phyloP scores from a whole-genome alignment of 2,329 filamentous ascomycete species.

The Tetracladium maxilliforme region DNA sequence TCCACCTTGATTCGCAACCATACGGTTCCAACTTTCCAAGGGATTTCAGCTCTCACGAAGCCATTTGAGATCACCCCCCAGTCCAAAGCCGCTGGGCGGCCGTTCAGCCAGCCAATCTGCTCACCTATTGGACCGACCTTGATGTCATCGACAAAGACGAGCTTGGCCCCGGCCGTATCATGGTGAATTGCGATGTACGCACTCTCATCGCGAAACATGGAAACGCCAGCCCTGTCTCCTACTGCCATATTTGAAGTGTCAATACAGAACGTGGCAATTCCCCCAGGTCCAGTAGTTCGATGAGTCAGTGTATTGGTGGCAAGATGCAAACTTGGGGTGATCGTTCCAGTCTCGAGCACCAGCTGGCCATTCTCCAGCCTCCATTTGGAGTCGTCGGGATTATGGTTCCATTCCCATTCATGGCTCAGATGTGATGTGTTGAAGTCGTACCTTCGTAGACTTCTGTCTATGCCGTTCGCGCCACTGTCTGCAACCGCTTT shows the following conservation, averaged over 20 bases:
- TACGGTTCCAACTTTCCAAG: no score
- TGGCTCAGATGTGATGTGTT: slow-evolving; percentile 15
- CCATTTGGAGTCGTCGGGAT: not conserved
- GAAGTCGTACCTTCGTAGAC: no score
- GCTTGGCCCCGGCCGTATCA: no score
- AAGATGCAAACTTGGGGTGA: slow-evolving; percentile 32
- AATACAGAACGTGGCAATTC: slow-evolving; percentile 31
- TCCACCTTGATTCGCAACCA: slow-evolving; percentile 22
- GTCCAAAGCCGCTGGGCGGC: no score
- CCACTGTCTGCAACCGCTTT: no score
- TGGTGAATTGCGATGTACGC: slow-evolving; percentile 36
- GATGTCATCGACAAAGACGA: no score
- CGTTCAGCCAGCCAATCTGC: no score
- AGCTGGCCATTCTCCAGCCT: slow-evolving; percentile 22
- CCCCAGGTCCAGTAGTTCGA: slow-evolving; percentile 26
- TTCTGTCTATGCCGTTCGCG: slow-evolving; percentile 23
- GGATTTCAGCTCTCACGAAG: no score
- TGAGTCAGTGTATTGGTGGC: slow-evolving; percentile 32
- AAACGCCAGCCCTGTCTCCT: slow-evolving; percentile 35
- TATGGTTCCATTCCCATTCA: not conserved
- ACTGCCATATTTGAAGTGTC: slow-evolving; percentile 30
- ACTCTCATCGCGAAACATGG: slow-evolving; percentile 34
- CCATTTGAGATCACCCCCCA: no score
- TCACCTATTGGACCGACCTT: no score
- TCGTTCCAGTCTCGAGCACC: slow-evolving; percentile 29